Evolutionary conservation across 208 protist genomes (phyloP), one percentile per base, ranked within the genome.

Genomic region (Tritrichomonas musculus): DNA sequence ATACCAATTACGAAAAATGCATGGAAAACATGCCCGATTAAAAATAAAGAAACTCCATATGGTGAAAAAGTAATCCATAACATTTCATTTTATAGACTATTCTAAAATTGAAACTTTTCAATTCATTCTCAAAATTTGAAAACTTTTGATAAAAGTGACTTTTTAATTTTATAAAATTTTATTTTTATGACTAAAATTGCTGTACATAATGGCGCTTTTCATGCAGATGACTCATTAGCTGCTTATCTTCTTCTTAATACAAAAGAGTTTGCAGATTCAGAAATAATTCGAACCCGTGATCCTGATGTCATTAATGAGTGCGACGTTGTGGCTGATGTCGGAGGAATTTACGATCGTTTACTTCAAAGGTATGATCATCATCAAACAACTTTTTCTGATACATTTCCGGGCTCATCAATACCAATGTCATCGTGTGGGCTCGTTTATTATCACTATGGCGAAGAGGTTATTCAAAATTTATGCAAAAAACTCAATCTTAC

Each of bases 221-320:
- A 88, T 39, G 77, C 77, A 33, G 47, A 88, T 49, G 77, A 88
- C 57, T 41, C 39, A 33, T 20, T 88, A 2, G 33, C 77, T 57
- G 77, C 57, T 57, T 88, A 53, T 36, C 57, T 88, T 17, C 17
- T 88, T 39, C 33, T 57, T n/a, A 14, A 14, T n/a, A 33, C 47
- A 50, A 11, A 5, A 27, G 20, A 88, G 17, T 88, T 57, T 30
- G 41, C 33, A 33, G 27, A 88, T 57, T 0, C 4, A 14, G 77
- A 88, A 88, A 30, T 88, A 17, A 88, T 88, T 36, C 41, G 77
- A 47, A 88, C 77, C 33, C 9, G 77, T 22, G 77, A 88, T 88
- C 9, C 30, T 20, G 30, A 57, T 27, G n/a, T 57, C 4, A 60
- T 88, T 39, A 50, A 88, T 33, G 2, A 53, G 0, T 88, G 77